Evolutionary conservation across 2,329 filamentous ascomycete genomes (phyloP).

Genomic region (Cytospora piceicola): DNA sequence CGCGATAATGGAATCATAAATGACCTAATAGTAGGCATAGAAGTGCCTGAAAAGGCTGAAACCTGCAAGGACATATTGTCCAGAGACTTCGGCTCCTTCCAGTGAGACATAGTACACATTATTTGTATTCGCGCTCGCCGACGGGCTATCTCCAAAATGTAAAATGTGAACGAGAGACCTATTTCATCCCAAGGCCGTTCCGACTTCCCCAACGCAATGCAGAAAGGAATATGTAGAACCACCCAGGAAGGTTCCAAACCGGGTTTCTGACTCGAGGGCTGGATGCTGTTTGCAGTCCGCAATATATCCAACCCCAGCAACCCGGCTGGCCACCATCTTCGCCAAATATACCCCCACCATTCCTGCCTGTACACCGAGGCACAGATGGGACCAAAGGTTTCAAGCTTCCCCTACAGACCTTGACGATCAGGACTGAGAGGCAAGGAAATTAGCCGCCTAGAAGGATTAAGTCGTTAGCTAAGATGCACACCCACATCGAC

Average conservation of each 20-base stretch:
- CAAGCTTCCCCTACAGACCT: neutral
- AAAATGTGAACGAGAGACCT: neutral
- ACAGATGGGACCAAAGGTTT: neutral
- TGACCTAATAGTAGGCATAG: too few relatives aligned
- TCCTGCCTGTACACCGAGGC: neutral
- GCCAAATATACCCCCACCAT: too few relatives aligned
- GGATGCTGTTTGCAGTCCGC: neutral
- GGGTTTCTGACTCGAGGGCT: neutral
- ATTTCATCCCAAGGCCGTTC: neutral
- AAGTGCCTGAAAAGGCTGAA: too few relatives aligned
- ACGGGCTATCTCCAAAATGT: neutral
- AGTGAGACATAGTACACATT: slow-evolving; percentile 24
- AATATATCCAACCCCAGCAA: neutral
- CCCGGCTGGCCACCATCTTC: too few relatives aligned
- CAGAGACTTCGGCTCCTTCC: neutral
- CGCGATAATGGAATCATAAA: too few relatives aligned
- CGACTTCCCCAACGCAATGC: slow-evolving; percentile 10
- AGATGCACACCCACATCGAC: slow-evolving; percentile 10
- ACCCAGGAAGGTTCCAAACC: neutral
- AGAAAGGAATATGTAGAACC: slow-evolving; percentile 10
- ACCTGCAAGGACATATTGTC: neutral
- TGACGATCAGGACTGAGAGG: slow-evolving; percentile 53
- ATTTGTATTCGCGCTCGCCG: slow-evolving; percentile 20
- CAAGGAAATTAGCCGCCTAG: slow-evolving; percentile 60
- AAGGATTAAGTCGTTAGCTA: slow-evolving; percentile 31